phyloP scores from a whole-genome alignment of 306 rosid species.

The Malus orientalis region DNA sequence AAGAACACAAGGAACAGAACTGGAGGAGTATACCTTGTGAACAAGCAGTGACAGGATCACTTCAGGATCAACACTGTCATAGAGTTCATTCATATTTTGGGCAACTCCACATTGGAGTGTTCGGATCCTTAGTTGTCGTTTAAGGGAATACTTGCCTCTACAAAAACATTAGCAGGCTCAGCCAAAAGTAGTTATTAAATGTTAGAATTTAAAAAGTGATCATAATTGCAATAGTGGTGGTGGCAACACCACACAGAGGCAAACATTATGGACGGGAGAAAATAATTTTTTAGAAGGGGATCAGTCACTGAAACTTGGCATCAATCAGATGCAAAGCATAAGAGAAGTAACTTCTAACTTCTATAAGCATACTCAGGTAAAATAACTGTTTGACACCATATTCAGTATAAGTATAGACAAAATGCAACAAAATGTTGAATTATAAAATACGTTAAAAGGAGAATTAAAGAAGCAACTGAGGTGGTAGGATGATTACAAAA shows the following conservation, averaged over 20 bases:
- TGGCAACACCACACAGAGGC: conserved; percentile 1
- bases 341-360: background rate
- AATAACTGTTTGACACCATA: background rate
- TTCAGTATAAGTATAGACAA: background rate
- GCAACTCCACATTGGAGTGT: conserved; percentile 77
- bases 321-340: background rate
- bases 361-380: background rate
- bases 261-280: background rate
- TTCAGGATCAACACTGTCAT: conserved; percentile 87
- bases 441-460: background rate
- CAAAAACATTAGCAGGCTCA: conserved; percentile 11
- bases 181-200: conserved; percentile 1
- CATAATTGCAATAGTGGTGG: conserved; percentile 5
- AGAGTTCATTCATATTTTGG: conserved; percentile 64
- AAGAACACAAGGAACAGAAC: background rate
- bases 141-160: conserved; percentile 70
- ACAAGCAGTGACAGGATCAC: conserved; percentile 76
- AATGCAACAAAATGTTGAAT: background rate
- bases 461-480: background rate
- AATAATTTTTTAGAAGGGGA: background rate
- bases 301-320: background rate
- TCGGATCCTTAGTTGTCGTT: conserved; percentile 78
- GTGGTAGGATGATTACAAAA: background rate
- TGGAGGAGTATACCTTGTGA: conserved; percentile 68
- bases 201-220: background rate